A percentile compares a stretch with the other conserved stretches of the same genome.
Conservation (phyloP, 2,329 filamentous ascomycete species). For the Sclerotiophoma versabilis region DNA sequence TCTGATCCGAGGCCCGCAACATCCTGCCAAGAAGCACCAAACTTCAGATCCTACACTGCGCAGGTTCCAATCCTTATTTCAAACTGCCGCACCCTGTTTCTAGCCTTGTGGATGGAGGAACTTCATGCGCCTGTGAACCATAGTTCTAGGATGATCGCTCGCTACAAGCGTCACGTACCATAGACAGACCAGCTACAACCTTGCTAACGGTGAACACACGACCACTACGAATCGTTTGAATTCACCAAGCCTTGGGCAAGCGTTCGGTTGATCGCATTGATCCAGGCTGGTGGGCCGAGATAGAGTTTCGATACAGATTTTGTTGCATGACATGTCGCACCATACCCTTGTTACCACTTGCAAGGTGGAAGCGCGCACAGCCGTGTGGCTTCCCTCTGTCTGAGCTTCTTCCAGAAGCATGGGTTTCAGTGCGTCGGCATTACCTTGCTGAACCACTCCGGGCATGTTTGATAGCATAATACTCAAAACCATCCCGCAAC, state of each 20-base stretch:
- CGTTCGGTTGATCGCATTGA: slow-evolving; percentile 1
- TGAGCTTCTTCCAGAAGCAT: slow-evolving; percentile 10
- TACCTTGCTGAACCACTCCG: slow-evolving; percentile 11
- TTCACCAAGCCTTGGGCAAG: slow-evolving; percentile 9
- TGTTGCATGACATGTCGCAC: slow-evolving; percentile 17
- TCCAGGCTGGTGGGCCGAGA: slow-evolving; percentile 12
- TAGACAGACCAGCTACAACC: slow-evolving; percentile 3
- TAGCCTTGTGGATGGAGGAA: neutral
- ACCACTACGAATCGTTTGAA: neutral
- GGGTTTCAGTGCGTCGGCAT: slow-evolving; percentile 15
- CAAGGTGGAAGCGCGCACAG: neutral
- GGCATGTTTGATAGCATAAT: slow-evolving; percentile 7
- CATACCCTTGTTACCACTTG: slow-evolving; percentile 3
- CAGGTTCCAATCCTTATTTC: slow-evolving; percentile 1
- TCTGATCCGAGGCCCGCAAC: neutral
- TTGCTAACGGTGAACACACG: neutral
- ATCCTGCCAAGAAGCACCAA: neutral
- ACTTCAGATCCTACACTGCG: neutral
- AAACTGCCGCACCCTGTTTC: slow-evolving; percentile 5
- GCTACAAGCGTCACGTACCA: neutral
- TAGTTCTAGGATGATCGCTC: slow-evolving; percentile 14
- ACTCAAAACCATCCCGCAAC: slow-evolving; percentile 3
- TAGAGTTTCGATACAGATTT: slow-evolving; percentile 14
- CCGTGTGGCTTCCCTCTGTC: slow-evolving; percentile 1
- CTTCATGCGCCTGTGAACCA: slow-evolving; percentile 6